phyloP scores from a whole-genome alignment of 2,329 filamentous ascomycete genomes.

The Nothophoma quercina region DNA sequence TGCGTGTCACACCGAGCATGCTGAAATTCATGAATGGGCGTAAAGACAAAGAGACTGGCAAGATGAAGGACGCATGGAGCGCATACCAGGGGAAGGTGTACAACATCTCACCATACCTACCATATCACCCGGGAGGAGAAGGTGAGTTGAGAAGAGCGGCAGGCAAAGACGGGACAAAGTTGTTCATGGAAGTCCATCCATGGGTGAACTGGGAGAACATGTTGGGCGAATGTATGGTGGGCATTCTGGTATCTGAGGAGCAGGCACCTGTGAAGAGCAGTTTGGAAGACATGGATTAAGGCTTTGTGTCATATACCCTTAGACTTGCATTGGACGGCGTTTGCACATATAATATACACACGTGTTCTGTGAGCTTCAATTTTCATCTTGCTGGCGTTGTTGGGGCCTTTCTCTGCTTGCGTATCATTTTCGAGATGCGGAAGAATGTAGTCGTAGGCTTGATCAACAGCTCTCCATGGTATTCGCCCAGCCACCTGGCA shows the following conservation, averaged over 20 bases:
- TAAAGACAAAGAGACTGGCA: constrained; percentile 60
- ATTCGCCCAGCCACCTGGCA: too few species aligned
- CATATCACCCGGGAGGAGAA: constrained; percentile 89
- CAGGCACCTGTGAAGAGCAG: constrained; percentile 42
- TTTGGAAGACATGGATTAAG: constrained; percentile 69
- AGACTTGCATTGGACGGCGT: constrained; percentile 20
- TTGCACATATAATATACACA: not conserved
- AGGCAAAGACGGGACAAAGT: constrained; percentile 72
- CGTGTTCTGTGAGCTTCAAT: not conserved
- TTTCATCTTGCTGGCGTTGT: too few species aligned
- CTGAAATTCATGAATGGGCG: constrained; percentile 81
- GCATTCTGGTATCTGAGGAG: constrained; percentile 66
- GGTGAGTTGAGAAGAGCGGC: constrained; percentile 79
- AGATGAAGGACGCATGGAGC: constrained; percentile 80
- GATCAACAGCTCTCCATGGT: too few species aligned
- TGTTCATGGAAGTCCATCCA: constrained; percentile 71
- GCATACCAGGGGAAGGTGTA: constrained; percentile 90
- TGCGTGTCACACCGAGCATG: constrained; percentile 82
- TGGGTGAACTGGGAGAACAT: constrained; percentile 76
- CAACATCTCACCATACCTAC: constrained; percentile 87
- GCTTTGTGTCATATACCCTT: constrained; percentile 24
- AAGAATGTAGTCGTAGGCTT: too few species aligned
- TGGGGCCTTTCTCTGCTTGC: too few species aligned
- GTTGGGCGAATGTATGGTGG: constrained; percentile 67
- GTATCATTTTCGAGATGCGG: too few species aligned